A percentile compares a stretch with the other conserved stretches of the same genome.
Evolutionary conservation across 1,284 basidiomycete genomes (phyloP).

Genomic region (Apiotrichum montevideense): DNA sequence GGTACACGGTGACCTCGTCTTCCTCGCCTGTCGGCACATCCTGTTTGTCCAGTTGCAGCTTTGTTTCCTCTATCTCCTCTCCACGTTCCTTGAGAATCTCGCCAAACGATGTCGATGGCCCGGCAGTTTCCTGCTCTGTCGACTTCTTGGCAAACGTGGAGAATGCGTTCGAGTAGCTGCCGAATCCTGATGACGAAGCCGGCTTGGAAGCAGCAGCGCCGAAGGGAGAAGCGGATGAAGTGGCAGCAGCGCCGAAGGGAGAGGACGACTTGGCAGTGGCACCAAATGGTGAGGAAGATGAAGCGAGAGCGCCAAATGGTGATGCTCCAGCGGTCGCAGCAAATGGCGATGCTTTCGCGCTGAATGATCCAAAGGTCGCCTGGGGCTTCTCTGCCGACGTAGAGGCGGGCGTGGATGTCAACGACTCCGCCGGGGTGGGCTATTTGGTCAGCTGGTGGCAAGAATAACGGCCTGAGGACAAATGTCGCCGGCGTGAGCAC

Average conservation of each 20-base stretch:
- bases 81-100: conserved; percentile 36
- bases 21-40: conserved; percentile 87
- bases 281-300: conserved; percentile 59
- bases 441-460: not conserved
- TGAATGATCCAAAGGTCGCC: conserved; percentile 56
- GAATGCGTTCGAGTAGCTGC: conserved; percentile 30
- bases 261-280: conserved; percentile 42
- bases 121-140: conserved; percentile 6
- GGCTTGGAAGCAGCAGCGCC: conserved; percentile 12
- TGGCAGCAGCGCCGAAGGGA: conserved; percentile 40
- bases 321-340: conserved; percentile 8
- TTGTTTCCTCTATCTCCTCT: conserved; percentile 50
- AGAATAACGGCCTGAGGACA: not conserved
- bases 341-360: conserved; percentile 24
- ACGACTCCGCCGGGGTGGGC: conserved; percentile 3
- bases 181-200: conserved; percentile 27
- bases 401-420: not conserved
- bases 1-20: conserved; percentile 76
- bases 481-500: not conserved
- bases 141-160: conserved; percentile 34
- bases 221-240: conserved; percentile 27
- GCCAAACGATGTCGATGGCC: conserved; percentile 24
- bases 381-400: conserved; percentile 28
- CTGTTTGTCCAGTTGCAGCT: conserved; percentile 56
- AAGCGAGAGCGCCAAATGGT: conserved; percentile 2